These are phyloP conservation scores for Rhodotorula paludigena DNA, from an alignment of 768 basidiomycete species.

Conservation along the genomic window DNA sequence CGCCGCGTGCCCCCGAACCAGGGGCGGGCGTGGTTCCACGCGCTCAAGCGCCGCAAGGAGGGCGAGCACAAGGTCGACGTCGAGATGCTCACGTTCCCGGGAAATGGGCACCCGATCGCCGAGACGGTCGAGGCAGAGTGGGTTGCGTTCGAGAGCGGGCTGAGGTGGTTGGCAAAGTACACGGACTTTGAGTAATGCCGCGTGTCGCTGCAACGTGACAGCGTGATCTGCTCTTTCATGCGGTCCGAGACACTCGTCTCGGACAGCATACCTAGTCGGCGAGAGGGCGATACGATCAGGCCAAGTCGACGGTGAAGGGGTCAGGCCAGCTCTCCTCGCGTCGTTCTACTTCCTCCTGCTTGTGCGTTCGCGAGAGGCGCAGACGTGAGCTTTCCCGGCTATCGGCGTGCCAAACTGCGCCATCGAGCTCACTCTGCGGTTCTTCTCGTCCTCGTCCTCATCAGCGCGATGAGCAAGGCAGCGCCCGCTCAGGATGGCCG, in stretches of 20 bases:
- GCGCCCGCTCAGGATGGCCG: constrained; percentile 3
- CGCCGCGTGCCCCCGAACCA: constrained; percentile 62
- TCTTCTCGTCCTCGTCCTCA: not conserved
- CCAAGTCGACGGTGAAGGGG: too few relatives aligned
- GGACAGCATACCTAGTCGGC: too few relatives aligned
- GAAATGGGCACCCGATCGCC: constrained; percentile 62
- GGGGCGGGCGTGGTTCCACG: constrained; percentile 62
- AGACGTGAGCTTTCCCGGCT: too few relatives aligned
- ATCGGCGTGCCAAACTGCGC: too few relatives aligned
- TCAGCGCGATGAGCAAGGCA: too few relatives aligned
- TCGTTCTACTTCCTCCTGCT: too few relatives aligned
- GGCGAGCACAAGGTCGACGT: constrained; percentile 52
- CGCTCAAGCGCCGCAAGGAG: constrained; percentile 52
- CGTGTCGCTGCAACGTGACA: too few relatives aligned
- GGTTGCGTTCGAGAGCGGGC: constrained; percentile 55
- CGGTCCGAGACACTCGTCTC: too few relatives aligned
- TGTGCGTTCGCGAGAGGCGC: too few relatives aligned
- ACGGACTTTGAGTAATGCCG: constrained; percentile 20
- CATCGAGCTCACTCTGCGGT: not conserved
- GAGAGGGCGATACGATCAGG: too few relatives aligned
- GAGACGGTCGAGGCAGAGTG: constrained; percentile 51
- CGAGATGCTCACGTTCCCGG: constrained; percentile 60
- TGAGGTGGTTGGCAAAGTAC: constrained; percentile 53
- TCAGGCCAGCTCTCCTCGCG: too few relatives aligned
- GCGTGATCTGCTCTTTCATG: too few relatives aligned